Evolutionary conservation across 352 stramenopile species (phyloP).

Genomic region (Globisporangium cylindrosporum): DNA sequence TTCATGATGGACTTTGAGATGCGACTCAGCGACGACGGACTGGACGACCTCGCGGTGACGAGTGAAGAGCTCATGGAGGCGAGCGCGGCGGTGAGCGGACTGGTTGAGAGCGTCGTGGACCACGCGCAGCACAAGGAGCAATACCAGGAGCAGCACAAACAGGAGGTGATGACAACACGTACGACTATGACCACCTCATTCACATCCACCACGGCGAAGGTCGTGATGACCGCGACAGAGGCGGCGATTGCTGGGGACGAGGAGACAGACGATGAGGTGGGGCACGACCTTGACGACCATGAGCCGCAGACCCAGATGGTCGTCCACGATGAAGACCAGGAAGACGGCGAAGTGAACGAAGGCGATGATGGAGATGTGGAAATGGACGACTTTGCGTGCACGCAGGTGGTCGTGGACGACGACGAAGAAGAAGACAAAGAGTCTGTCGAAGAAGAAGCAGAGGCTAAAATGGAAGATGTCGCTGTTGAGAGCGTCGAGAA

Average conservation of each 20-base stretch:
- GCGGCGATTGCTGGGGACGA: not conserved
- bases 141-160: not conserved
- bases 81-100: slow-evolving; percentile 7
- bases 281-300: slow-evolving; percentile 15
- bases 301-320: slow-evolving; percentile 7
- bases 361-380: slow-evolving; percentile 18
- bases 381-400: slow-evolving; percentile 9
- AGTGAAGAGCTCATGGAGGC: slow-evolving; percentile 13
- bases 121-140: not conserved
- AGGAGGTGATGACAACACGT: not conserved
- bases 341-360: slow-evolving; percentile 24
- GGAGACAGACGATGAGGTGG: slow-evolving; percentile 13
- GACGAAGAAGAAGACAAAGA: slow-evolving; percentile 2
- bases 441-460: slow-evolving; percentile 5
- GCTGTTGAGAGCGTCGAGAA: slow-evolving; percentile 1
- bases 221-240: not conserved
- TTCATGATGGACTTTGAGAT: slow-evolving; percentile 14
- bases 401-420: slow-evolving; percentile 17
- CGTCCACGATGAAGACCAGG: slow-evolving; percentile 6
- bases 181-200: not conserved
- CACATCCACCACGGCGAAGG: not conserved
- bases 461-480: not conserved
- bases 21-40: slow-evolving; percentile 10
- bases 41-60: slow-evolving; percentile 15
- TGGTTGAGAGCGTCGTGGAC: slow-evolving; percentile 1